These are phyloP conservation scores for Pichia scutulata DNA, from an alignment of 805 yeast species.

Conservation along the genomic window DNA sequence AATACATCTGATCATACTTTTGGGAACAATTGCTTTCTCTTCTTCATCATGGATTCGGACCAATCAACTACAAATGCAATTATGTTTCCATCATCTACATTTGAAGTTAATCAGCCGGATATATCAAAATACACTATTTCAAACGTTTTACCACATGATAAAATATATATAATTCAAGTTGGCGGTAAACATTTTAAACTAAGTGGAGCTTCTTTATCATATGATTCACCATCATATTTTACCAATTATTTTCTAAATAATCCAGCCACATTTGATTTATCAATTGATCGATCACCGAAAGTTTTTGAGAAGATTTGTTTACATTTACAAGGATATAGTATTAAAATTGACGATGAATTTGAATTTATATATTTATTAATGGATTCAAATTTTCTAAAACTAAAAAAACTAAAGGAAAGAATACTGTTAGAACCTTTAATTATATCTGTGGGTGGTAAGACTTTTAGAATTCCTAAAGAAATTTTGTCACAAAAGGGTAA, in stretches of 20 bases:
- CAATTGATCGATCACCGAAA: slow-evolving; percentile 68
- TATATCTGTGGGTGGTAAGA: slow-evolving; percentile 49
- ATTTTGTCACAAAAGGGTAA: slow-evolving; percentile 58
- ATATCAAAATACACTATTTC: slow-evolving; percentile 31
- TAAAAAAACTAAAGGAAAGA: slow-evolving; percentile 45
- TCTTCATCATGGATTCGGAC: too few species aligned
- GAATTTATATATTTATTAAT: slow-evolving; percentile 54
- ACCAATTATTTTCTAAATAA: slow-evolving; percentile 53
- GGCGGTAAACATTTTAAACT: slow-evolving; percentile 56
- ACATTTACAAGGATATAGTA: slow-evolving; percentile 77
- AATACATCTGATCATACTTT: too few species aligned
- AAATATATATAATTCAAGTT: slow-evolving; percentile 61
- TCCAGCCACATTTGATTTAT: slow-evolving; percentile 31
- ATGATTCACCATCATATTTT: slow-evolving; percentile 85
- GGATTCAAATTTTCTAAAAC: slow-evolving; percentile 67
- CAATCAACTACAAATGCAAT: too few species aligned
- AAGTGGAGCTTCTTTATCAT: slow-evolving; percentile 78
- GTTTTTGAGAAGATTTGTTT: slow-evolving; percentile 58
- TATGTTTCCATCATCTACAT: neutral
- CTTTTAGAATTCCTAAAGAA: slow-evolving; percentile 52
- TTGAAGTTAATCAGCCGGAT: neutral
- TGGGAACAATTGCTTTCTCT: too few species aligned
- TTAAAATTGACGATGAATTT: slow-evolving; percentile 50
- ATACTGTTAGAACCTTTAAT: slow-evolving; percentile 49
- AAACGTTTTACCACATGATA: slow-evolving; percentile 55